These are phyloP conservation scores for Lentinula guzmanii DNA, from an alignment of 768 basidiomycete species.

Conservation along the genomic window DNA sequence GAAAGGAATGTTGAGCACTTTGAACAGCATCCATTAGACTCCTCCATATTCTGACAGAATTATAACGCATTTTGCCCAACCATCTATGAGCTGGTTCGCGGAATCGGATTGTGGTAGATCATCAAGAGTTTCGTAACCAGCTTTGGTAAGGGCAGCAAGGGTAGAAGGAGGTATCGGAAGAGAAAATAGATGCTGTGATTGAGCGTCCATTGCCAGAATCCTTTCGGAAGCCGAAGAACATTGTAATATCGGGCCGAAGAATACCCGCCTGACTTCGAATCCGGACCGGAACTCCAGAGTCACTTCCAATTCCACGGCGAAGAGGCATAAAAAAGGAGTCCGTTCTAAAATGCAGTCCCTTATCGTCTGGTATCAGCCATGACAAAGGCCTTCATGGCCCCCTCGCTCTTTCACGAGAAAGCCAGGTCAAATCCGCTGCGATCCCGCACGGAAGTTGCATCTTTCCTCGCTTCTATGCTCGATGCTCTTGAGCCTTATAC, in stretches of 20 bases:
- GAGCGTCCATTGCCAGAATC: neutral
- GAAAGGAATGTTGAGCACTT: constrained; percentile 48
- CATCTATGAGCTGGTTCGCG: constrained; percentile 43
- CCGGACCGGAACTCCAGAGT: neutral
- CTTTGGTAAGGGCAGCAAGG: constrained; percentile 38
- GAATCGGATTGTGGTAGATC: constrained; percentile 38
- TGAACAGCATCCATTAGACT: neutral
- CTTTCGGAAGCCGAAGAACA: no score
- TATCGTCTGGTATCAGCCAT: neutral
- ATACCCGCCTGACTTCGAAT: neutral
- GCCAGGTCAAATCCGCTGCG: constrained; percentile 46
- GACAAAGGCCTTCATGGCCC: neutral
- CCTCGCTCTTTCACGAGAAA: neutral
- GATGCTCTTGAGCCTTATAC: constrained; percentile 65
- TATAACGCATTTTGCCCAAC: constrained; percentile 21
- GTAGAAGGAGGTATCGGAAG: constrained; percentile 39
- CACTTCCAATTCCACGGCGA: neutral
- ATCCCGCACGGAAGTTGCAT: constrained; percentile 53
- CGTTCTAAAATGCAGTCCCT: neutral
- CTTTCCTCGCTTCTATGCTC: constrained; percentile 52
- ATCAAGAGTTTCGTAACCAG: constrained; percentile 53
- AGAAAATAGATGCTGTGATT: constrained; percentile 39
- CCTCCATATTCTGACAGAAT: neutral
- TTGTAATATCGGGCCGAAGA: neutral
- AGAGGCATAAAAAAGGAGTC: neutral